These are phyloP conservation scores for Solanum sejunctum DNA, from an alignment of 257 asterid genomes.

Conservation along the genomic window DNA sequence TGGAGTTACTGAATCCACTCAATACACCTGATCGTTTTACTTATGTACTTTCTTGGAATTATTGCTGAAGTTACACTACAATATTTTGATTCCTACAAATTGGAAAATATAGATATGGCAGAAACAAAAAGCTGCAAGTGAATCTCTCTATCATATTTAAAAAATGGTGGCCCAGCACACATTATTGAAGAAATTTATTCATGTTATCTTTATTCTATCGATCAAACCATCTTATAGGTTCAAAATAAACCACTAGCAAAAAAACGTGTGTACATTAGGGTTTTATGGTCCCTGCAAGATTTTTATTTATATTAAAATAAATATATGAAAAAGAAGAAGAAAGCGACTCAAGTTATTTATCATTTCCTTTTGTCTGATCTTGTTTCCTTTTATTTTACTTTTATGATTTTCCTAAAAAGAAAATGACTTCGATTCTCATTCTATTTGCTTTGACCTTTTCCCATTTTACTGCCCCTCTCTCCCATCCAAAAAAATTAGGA, in stretches of 20 bases:
- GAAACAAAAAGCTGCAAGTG: neutral
- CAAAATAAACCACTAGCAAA: neutral
- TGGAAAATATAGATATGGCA: neutral
- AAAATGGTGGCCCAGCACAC: neutral
- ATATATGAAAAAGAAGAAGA: neutral
- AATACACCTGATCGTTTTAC: neutral
- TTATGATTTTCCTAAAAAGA: no score
- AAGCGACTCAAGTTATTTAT: neutral
- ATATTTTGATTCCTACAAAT: neutral
- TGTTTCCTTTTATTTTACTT: no score
- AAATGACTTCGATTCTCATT: no score
- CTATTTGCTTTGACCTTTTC: no score
- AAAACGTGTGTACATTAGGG: neutral
- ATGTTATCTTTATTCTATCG: neutral
- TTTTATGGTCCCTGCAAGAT: neutral
- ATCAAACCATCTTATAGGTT: neutral
- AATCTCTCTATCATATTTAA: neutral
- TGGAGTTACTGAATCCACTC: conserved; percentile 9
- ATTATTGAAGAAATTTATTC: neutral
- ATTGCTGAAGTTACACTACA: neutral
- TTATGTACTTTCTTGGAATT: neutral
- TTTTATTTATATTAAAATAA: neutral
- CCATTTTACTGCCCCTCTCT: no score
- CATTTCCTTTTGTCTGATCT: no score
- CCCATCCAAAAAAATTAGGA: no score